Base-by-base conservation (phyloP, 805 yeast genomes). In the Kazachstania kunashirensis region DNA sequence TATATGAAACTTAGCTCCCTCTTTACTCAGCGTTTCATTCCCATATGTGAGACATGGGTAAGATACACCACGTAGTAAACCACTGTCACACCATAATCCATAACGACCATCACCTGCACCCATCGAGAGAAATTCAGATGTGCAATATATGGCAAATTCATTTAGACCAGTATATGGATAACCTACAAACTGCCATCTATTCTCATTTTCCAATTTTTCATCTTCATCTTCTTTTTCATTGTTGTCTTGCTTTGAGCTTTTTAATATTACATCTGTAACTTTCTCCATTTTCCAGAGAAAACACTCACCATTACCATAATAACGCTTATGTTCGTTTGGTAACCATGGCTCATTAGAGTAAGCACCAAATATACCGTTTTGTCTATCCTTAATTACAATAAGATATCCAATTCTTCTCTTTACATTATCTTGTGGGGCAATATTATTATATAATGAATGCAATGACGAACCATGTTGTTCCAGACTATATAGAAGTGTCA, bases 91-190 rank as follows among this genome's bases (percentile, higher is more conserved):
- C 85, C 94, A 89, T 12, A 92, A 64, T 0, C 96, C 97, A 58
- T 85, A 86, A 50, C 83, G 84, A 2, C 96, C 96, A 48, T 80
- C 79, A 1, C 96, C 94, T 0, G 94, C 89, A 1, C 97, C 98
- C 48, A 92, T 69, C 15, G 95, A 79, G 23, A 92, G 63, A 50
- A 77, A 85, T 18, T 73, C 68, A 42, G 76, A 75, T 30, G 86
- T 82, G 38, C 95, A 84, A 54, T 83, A 84, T 13, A 89, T 76
- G 30, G 84, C 71, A 57, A 78, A 88, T 53, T 85, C 95, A 56
- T 92, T 89, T 33, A 80, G 50, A 0, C 96, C 95, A 1, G 96
- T 85, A 57, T 79, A 84, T 33, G 86, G 85, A 57, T 74, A 89
- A 0, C 94, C 95, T 53, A 76, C 74, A 54, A 88, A 75, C 38